phyloP scores from a whole-genome alignment of 257 asterid species.

The Capsicum rhomboideum region DNA sequence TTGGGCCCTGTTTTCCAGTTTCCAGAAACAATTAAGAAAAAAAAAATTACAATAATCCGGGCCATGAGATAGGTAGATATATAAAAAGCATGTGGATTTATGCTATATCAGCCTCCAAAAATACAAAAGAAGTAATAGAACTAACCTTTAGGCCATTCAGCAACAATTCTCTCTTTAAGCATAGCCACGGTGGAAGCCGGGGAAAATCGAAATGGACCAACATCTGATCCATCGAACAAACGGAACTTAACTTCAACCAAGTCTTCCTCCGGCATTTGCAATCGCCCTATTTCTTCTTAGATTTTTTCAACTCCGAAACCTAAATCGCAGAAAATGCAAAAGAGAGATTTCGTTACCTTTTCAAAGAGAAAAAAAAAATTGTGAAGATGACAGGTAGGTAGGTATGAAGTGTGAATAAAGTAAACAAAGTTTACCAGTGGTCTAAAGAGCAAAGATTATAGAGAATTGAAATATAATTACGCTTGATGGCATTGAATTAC shows the following conservation, averaged over 20 bases:
- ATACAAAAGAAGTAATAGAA: background rate
- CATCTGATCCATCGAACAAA: constrained; percentile 87
- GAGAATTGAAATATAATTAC: no score
- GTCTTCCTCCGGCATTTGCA: constrained; percentile 42
- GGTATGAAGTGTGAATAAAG: no score
- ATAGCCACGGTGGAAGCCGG: constrained; percentile 75
- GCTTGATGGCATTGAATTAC: no score
- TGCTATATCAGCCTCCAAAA: no score
- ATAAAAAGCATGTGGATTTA: no score
- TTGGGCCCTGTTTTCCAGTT: background rate
- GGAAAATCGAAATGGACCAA: constrained; percentile 80
- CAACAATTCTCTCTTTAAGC: constrained; percentile 74
- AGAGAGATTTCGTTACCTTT: no score
- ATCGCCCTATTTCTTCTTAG: background rate
- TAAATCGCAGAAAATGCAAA: background rate
- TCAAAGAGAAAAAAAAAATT: no score
- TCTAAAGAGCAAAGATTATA: no score
- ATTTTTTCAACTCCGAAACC: background rate
- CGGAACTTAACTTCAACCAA: constrained; percentile 79
- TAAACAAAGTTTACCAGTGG: no score
- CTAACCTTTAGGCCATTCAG: constrained; percentile 41
- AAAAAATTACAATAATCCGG: no score
- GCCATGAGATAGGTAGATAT: no score
- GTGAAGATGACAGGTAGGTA: no score
- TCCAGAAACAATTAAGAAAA: background rate